Evolutionary conservation across 345 rosid species (phyloP).

Genomic region (Citrus reticulata): DNA sequence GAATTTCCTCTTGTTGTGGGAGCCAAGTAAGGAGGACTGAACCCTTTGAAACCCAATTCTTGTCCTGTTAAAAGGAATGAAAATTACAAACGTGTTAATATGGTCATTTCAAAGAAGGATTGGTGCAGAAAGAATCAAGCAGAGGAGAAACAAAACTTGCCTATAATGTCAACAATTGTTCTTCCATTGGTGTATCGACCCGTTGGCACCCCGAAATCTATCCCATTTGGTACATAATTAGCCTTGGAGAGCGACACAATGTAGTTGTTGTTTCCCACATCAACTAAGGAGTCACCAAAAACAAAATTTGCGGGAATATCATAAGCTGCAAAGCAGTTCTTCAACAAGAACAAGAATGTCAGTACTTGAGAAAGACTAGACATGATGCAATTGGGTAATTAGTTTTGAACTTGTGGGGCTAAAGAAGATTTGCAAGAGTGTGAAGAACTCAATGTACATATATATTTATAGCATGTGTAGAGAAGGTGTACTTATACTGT

Average conservation of each 20-base stretch:
- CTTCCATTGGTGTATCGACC: slow-evolving; percentile 83
- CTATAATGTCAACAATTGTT: slow-evolving; percentile 70
- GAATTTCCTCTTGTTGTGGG: slow-evolving; percentile 52
- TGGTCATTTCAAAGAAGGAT: not conserved
- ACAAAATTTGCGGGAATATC: slow-evolving; percentile 48
- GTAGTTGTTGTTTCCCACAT: slow-evolving; percentile 81
- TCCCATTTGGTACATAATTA: slow-evolving; percentile 58
- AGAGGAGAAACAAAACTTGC: slow-evolving; percentile 23
- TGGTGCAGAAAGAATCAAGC: not conserved
- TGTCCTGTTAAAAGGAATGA: slow-evolving; percentile 31
- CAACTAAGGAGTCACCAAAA: slow-evolving; percentile 78
- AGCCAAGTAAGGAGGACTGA: slow-evolving; percentile 71
- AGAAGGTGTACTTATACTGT: not conserved
- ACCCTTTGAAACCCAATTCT: slow-evolving; percentile 34
- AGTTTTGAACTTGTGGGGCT: not conserved
- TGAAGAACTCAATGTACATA: not conserved
- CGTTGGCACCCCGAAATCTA: slow-evolving; percentile 68
- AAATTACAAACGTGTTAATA: not conserved
- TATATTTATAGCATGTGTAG: not conserved
- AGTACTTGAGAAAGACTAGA: not conserved
- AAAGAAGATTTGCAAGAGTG: not conserved
- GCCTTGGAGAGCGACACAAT: slow-evolving; percentile 61
- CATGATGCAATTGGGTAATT: not conserved
- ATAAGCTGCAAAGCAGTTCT: slow-evolving; percentile 14
- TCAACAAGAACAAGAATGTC: slow-evolving; percentile 9